phyloP scores from a whole-genome alignment of 1,284 basidiomycete genomes.

The Moesziomyces antarcticus region DNA sequence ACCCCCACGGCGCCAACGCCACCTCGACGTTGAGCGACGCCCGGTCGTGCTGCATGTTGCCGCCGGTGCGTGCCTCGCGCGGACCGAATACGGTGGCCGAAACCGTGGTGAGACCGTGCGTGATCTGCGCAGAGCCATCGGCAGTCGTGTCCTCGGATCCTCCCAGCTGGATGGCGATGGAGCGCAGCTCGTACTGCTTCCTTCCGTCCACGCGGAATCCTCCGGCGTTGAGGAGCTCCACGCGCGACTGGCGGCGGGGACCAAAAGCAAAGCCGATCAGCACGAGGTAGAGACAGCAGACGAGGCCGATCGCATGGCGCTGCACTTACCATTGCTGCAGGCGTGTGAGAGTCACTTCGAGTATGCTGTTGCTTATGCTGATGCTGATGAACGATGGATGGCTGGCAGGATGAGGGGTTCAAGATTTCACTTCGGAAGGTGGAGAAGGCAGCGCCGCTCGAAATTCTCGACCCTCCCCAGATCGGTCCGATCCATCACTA shows the following conservation, averaged over 20 bases:
- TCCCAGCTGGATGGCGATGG: conserved; percentile 79
- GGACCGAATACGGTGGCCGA: conserved; percentile 89
- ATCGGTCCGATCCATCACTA: neutral
- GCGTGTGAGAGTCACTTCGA: neutral
- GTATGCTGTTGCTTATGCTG: neutral
- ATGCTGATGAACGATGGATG: too few species aligned
- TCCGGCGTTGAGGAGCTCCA: conserved; percentile 89
- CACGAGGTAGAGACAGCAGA: neutral
- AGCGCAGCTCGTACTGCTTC: conserved; percentile 87
- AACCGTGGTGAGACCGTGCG: conserved; percentile 90
- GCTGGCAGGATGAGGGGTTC: neutral
- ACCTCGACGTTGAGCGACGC: conserved; percentile 78
- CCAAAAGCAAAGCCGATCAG: neutral
- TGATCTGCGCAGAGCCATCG: conserved; percentile 84
- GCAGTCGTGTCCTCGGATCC: conserved; percentile 70
- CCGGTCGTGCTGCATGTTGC: conserved; percentile 62
- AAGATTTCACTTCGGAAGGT: neutral
- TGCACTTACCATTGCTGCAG: conserved; percentile 21
- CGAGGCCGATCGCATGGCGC: neutral
- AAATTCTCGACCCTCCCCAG: neutral
- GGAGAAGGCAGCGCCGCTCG: neutral
- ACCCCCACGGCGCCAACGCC: conserved; percentile 76
- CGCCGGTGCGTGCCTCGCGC: conserved; percentile 76
- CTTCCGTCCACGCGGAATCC: conserved; percentile 86
- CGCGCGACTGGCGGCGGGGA: conserved; percentile 72